A percentile compares a stretch with the other conserved stretches of the same genome.
phyloP scores from a whole-genome alignment of 177 flowering plant species.

The Vitis hybrid region DNA sequence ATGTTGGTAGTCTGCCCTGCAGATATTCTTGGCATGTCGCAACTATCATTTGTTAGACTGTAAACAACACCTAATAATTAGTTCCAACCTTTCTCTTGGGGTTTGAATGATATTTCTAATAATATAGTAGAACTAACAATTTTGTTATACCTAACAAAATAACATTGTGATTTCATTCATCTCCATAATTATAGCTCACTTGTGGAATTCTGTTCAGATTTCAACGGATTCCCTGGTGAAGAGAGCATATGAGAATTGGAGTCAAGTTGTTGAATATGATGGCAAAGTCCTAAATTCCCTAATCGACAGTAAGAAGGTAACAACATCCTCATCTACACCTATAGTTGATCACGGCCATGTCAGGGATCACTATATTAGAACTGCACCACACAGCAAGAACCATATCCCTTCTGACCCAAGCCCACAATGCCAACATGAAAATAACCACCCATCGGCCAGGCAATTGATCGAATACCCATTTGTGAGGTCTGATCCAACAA shows the following conservation, averaged over 20 bases:
- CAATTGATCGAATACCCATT: slow-evolving; percentile 41
- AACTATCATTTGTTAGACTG: too few relatives aligned
- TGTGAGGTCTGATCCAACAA: slow-evolving; percentile 23
- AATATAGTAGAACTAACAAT: too few relatives aligned
- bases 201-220: slow-evolving; percentile 30
- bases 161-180: background rate
- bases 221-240: slow-evolving; percentile 54
- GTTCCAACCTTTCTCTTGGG: too few relatives aligned
- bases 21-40: too few relatives aligned
- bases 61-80: too few relatives aligned
- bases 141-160: background rate
- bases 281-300: slow-evolving; percentile 40
- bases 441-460: slow-evolving; percentile 16
- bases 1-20: too few relatives aligned
- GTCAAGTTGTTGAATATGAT: slow-evolving; percentile 55
- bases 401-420: slow-evolving; percentile 23
- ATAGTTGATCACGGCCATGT: slow-evolving; percentile 10
- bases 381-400: slow-evolving; percentile 21
- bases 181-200: background rate
- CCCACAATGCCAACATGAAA: slow-evolving; percentile 21
- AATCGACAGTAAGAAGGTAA: slow-evolving; percentile 16
- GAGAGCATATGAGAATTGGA: slow-evolving; percentile 65
- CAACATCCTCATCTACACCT: slow-evolving; percentile 11
- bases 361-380: slow-evolving; percentile 9
- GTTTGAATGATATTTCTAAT: too few relatives aligned